Evolutionary conservation across 139 green algal genomes (phyloP), one percentile per base, ranked within the genome.

Genomic region (Auxenochlorella pyrenoidosa): DNA sequence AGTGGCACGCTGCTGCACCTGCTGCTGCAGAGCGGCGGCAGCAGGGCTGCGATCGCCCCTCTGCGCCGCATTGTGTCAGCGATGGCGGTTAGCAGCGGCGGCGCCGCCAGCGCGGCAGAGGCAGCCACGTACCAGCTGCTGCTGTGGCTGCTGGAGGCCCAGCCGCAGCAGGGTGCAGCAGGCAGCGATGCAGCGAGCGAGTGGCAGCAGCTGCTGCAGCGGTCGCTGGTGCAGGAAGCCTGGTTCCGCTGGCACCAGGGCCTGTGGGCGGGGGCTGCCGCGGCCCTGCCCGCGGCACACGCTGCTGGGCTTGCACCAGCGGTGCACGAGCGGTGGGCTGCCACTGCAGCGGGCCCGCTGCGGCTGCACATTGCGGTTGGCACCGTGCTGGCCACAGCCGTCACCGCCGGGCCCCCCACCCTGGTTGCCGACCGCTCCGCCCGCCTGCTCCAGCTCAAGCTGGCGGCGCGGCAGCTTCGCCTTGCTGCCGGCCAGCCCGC

Each of bases 201-300:
- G 58, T 90, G 89, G 89, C 38, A 86, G 54, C 51, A 70, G 47
- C 18, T 87, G 66, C 36, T 89, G 84, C n/a, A 71, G 68, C 83
- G 92, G 63, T 87, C 84, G 28, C 72, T 96, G 73, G 80, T 94
- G 54, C 93, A 97, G 78, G 94, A 98, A 60, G 88, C 96, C 30
- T 98, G 95, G 92, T 93, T 91, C 54, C 86, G 75, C 21, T 98
- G 95, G 95, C 95, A 97, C 21, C 28, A 68, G 22, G 88, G 86
- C 0, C 41, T 91, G 73, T 96, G 93, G 89, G 44, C 18, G 15
- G 79, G 51, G 60, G 79, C 82, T 26, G 44, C 47, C 8, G 70
- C 38, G 26, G 72, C 65, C 22, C 71, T 89, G 51, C 82, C 79
- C 36, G 22, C 73, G 5, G 73, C 63, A 38, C 84, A 88, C 13